A percentile compares a stretch with the other conserved stretches of the same genome.
Conservation (phyloP, 768 basidiomycete genomes). For the Termitomyces sp. region DNA sequence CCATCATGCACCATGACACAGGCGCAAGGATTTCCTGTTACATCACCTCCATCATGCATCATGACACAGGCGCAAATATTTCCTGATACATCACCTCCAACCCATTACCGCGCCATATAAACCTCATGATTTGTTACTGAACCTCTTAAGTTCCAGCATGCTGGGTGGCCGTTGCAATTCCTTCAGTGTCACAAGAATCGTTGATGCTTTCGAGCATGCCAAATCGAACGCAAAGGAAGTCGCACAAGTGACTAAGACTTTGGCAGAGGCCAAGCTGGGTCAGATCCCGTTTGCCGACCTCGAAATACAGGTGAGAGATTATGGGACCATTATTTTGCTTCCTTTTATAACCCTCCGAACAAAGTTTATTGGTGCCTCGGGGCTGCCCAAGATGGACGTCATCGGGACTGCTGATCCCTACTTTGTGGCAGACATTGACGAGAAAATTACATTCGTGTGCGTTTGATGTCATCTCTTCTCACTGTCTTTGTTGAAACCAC, state of each 20-base stretch:
- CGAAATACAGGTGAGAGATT: conserved; percentile 43
- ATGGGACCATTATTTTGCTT: too few relatives aligned
- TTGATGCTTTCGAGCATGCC: conserved; percentile 28
- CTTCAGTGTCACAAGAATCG: conserved; percentile 32
- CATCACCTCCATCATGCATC: too few relatives aligned
- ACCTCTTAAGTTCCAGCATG: conserved; percentile 10
- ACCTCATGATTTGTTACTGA: neutral
- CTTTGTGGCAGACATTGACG: conserved; percentile 66
- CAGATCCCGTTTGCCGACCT: conserved; percentile 54
- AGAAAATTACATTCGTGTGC: conserved; percentile 60
- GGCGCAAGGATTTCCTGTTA: too few relatives aligned
- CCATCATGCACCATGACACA: too few relatives aligned
- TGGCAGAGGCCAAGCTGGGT: conserved; percentile 30
- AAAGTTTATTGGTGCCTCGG: conserved; percentile 70
- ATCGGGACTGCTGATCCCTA: conserved; percentile 66
- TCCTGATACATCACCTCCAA: neutral
- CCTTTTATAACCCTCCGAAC: neutral
- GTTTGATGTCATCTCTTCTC: conserved; percentile 22
- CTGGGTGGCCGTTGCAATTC: conserved; percentile 29
- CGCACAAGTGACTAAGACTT: conserved; percentile 27
- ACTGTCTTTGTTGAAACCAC: neutral
- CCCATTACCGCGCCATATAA: neutral
- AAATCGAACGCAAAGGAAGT: conserved; percentile 31
- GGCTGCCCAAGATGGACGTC: conserved; percentile 69
- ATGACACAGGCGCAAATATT: too few relatives aligned